Evolutionary conservation across 768 basidiomycete species (phyloP), one percentile per base, ranked within the genome.

Genomic region (Lepiota brunneoincarnata): DNA sequence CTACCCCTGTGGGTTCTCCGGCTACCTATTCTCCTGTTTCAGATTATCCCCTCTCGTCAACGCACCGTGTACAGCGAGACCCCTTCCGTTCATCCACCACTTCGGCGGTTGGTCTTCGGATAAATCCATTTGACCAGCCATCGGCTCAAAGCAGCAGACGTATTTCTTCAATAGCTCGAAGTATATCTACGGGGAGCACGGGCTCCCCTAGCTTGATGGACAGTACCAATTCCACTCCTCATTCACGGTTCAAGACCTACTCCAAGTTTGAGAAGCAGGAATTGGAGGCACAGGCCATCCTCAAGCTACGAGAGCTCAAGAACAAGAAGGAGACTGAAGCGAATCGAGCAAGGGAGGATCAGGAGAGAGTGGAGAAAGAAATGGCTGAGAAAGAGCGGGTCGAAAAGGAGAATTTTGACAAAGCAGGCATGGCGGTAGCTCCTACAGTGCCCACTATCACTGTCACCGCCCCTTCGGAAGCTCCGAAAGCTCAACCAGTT

Each of bases 241-340:
- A 51, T 48, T 3, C 49, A 37, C 59, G 49, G 26, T 57, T 55
- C 11, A 51, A 56, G 10, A 57, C 55, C 35, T 63, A 66, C 59
- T 86, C 87, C 2, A 91, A 89, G 69, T 91, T 87, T 87, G 90
- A 92, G 67, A 91, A 90, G 57, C 89, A 92, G 66, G 89, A 93
- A 60, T 67, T 89, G 26, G 90, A 93, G 61, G 90, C 90, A 2
- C 81, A 81, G 39, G 87, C 89, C 20, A 86, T 92, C 78, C 79
- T 80, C 61, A 85, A 78, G 63, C 80, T 92, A 61, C 75, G 89
- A 45, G 75, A 78, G 51, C 72, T 73, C 11, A 76, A 70, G 53
- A 64, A 66, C 49, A 71, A 71, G 57, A 79, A 76, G 61, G 70
- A 81, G 67, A 64, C 75, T 69, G 72, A 69, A 59, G 64, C 54